Conservation (phyloP, 306 rosid genomes). For the Phaseolus lunatus region DNA sequence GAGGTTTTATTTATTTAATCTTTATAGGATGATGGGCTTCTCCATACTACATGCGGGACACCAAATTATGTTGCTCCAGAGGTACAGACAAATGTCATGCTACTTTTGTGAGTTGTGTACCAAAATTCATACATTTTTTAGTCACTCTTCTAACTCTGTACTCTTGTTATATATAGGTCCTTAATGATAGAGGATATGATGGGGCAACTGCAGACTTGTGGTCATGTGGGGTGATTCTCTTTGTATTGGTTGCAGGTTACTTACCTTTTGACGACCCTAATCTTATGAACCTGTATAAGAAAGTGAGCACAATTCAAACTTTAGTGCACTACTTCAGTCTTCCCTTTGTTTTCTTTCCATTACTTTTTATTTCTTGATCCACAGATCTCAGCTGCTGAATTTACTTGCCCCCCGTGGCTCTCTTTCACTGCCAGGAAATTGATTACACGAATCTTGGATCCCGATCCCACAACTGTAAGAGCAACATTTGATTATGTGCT, state of each 20-base stretch:
- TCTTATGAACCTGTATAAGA: constrained; percentile 86
- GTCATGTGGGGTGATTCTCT: constrained; percentile 99
- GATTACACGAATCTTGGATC: constrained; percentile 89
- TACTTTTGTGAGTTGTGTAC: constrained; percentile 5
- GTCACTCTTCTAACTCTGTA: constrained; percentile 38
- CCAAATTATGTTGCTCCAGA: constrained; percentile 99
- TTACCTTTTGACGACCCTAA: constrained; percentile 96
- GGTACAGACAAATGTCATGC: constrained; percentile 55
- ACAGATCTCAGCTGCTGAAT: constrained; percentile 94
- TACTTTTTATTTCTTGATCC: constrained; percentile 49
- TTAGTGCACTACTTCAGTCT: constrained; percentile 15
- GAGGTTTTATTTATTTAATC: constrained; percentile 23
- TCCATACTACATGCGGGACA: constrained; percentile 99
- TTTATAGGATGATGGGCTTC: constrained; percentile 92
- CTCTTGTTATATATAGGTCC: constrained; percentile 69
- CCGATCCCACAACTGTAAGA: constrained; percentile 86
- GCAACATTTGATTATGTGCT: constrained; percentile 14
- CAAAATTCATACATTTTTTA: neutral
- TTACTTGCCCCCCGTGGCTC: constrained; percentile 95
- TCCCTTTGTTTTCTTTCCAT: constrained; percentile 39
- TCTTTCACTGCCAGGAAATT: constrained; percentile 92
- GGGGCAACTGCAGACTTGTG: constrained; percentile 97
- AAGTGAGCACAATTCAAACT: constrained; percentile 61
- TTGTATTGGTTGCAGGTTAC: constrained; percentile 98
- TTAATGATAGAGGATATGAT: constrained; percentile 91